Conservation (phyloP, 169 alveolate species). For the Plasmodium adleri region DNA sequence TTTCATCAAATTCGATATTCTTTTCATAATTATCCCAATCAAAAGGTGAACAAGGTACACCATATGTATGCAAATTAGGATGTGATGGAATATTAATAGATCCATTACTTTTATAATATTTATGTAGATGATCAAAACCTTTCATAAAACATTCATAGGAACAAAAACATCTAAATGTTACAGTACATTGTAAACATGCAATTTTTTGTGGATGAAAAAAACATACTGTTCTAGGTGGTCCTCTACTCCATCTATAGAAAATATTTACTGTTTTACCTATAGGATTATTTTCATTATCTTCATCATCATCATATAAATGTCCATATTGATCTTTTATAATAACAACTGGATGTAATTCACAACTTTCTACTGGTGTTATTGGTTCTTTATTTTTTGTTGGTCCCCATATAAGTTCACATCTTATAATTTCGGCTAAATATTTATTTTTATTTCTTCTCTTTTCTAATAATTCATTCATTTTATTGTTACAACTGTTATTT, state of each 20-base stretch:
- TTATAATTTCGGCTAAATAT: conserved; percentile 70
- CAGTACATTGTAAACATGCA: conserved; percentile 84
- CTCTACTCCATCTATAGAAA: conserved; percentile 85
- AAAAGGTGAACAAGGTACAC: conserved; percentile 86
- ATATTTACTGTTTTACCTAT: conserved; percentile 77
- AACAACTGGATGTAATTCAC: conserved; percentile 87
- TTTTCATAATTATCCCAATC: conserved; percentile 83
- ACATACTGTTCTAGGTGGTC: conserved; percentile 88
- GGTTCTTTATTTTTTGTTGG: conserved; percentile 81
- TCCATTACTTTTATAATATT: conserved; percentile 82
- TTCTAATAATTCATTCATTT: conserved; percentile 9
- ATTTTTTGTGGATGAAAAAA: conserved; percentile 85
- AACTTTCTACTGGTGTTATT: conserved; percentile 85
- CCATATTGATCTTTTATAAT: conserved; percentile 81
- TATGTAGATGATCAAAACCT: conserved; percentile 83
- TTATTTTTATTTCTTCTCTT: conserved; percentile 18
- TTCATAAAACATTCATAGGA: conserved; percentile 81
- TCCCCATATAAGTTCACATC: conserved; percentile 81
- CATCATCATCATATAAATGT: conserved; percentile 81
- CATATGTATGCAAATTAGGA: conserved; percentile 85
- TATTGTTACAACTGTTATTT: conserved; percentile 8
- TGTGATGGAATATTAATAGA: conserved; percentile 81
- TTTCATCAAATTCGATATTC: conserved; percentile 81
- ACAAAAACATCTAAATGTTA: conserved; percentile 84
- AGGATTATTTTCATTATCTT: conserved; percentile 76